Evolutionary conservation across 495 filamentous ascomycete genomes (phyloP), one percentile per base, ranked within the genome.

Genomic region (Penicillium maclennaniae): DNA sequence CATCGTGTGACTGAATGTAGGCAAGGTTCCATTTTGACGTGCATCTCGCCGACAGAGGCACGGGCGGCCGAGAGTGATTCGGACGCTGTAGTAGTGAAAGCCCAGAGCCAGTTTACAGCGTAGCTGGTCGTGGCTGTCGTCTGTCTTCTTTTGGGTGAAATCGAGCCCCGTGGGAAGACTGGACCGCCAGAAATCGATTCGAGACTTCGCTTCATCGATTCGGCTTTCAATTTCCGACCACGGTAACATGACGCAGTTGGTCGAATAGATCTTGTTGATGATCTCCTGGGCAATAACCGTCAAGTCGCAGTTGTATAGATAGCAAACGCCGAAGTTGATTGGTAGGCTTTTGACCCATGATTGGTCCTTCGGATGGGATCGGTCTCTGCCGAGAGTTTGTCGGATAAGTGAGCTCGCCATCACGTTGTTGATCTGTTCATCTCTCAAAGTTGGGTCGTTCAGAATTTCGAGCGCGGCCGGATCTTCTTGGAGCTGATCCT

Each of bases 1-100:
- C 57, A 79, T 77, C 23, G 70, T 67, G 41, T 78, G 76, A 53
- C 83, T 83, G 57, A 86, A 86, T 15, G 70, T 69, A 19, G 60
- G 55, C 17, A 52, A 17, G 14, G 65, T 43, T 6, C 42, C 51
- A 4, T 47, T 51, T 40, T 66, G 71, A 45, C 79, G 72, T 59
- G 55, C 69, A 46, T 86, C 83, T 12, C 82, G 68, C 7, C 79
- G 75, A 58, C 84, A 87, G 14, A 88, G 72, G 65, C 81, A 85
- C 4, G 85, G 85, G 8, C 85, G 81, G 38, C 79, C 80, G 20
- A 84, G 71, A 12, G 86, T 77, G 41, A 86, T 83, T 6, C 73
- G 71, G 15, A 77, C 75, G 53, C 82, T 82, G 61, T 83, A 78
- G 59, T 82, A 86, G 39, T 79, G 75, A 44, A 87, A 77, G 1